Conservation (phyloP, 2,329 filamentous ascomycete genomes). For the Pyrenochaeta sp. region DNA sequence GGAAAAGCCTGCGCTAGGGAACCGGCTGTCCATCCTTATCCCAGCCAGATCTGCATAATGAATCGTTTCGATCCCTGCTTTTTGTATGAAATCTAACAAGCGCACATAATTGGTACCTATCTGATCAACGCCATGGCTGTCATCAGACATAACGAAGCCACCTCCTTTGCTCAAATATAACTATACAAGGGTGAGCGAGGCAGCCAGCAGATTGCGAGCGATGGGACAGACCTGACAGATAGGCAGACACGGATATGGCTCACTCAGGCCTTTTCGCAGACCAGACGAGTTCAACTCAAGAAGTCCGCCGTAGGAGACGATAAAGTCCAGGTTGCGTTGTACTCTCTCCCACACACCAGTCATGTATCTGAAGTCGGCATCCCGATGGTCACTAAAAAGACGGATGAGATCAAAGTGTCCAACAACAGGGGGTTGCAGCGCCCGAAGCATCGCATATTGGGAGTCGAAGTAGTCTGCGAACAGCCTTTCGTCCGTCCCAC, state of each 20-base stretch:
- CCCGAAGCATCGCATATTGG: conserved; percentile 81
- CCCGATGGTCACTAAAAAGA: conserved; percentile 76
- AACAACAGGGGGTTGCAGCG: conserved; percentile 77
- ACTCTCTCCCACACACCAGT: conserved; percentile 76
- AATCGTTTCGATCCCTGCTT: conserved; percentile 70
- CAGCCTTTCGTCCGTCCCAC: conserved; percentile 68
- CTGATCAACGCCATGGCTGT: conserved; percentile 89
- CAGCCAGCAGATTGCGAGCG: conserved; percentile 17
- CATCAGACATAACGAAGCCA: conserved; percentile 89
- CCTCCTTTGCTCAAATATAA: conserved; percentile 78
- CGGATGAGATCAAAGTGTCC: conserved; percentile 95
- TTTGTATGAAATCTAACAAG: conserved; percentile 74
- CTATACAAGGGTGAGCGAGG: conserved; percentile 52
- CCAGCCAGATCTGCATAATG: conserved; percentile 45
- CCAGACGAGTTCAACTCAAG: conserved; percentile 90
- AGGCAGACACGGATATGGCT: conserved; percentile 84
- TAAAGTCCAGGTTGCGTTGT: conserved; percentile 75
- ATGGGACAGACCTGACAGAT: conserved; percentile 74
- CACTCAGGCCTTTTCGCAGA: conserved; percentile 85
- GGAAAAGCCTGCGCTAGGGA: conserved; percentile 47
- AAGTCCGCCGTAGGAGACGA: conserved; percentile 78
- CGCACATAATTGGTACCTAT: conserved; percentile 83
- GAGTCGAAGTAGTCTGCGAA: conserved; percentile 88
- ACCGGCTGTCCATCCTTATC: conserved; percentile 37
- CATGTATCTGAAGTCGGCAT: conserved; percentile 67